phyloP scores from a whole-genome alignment of 176 grass and related monocot species.

The Zea luxurians region DNA sequence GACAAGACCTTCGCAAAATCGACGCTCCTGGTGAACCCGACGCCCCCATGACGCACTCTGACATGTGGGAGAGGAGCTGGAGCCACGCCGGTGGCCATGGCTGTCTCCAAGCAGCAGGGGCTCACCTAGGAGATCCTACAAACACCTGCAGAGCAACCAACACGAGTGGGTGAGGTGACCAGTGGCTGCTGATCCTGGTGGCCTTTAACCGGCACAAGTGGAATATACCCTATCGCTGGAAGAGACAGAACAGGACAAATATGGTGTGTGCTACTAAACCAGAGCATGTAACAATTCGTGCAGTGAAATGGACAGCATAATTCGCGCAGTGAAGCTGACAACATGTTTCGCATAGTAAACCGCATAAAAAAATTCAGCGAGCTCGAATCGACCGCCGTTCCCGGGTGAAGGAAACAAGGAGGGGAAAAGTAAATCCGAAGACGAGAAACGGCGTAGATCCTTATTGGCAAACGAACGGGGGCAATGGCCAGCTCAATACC shows the following conservation, averaged over 20 bases:
- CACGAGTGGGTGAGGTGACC: conserved; percentile 11
- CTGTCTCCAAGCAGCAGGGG: conserved; percentile 1
- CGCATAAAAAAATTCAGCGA: not conserved
- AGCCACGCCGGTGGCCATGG: conserved; percentile 63
- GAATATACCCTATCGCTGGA: conserved; percentile 41
- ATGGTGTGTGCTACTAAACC: not conserved
- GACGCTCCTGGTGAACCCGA: conserved; percentile 68
- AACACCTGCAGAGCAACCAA: conserved; percentile 42
- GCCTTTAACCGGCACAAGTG: conserved; percentile 29
- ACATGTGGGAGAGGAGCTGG: conserved; percentile 67
- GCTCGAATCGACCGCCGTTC: not conserved
- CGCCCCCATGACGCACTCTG: conserved; percentile 50
- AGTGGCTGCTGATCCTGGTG: not conserved
- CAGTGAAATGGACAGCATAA: conserved; percentile 18
- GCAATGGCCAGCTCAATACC: not conserved
- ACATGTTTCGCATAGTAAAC: not conserved
- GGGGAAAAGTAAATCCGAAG: not conserved
- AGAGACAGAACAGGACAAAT: conserved; percentile 39
- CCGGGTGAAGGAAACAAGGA: not conserved
- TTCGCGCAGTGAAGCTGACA: conserved; percentile 3
- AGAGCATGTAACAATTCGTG: conserved; percentile 13
- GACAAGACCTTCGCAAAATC: conserved; percentile 79
- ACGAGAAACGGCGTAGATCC: not conserved
- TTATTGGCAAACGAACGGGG: not conserved
- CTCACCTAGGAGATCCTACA: conserved; percentile 49